Conservation (phyloP, 768 basidiomycete species). For the Kwoniella mangroviensis region DNA sequence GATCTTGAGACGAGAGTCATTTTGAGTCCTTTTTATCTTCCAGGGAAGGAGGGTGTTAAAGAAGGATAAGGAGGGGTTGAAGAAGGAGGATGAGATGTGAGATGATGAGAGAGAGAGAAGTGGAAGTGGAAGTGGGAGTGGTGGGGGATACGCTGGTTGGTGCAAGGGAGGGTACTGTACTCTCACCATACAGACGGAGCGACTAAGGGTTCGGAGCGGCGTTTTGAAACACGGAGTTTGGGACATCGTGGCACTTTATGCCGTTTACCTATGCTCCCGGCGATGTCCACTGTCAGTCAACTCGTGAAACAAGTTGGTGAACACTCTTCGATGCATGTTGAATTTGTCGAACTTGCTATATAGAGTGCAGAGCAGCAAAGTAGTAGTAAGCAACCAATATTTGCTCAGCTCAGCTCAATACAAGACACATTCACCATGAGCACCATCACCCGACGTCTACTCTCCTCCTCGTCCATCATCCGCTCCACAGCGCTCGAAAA, state of each 20-base stretch:
- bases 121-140: slow-evolving; percentile 15
- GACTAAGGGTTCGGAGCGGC: slow-evolving; percentile 22
- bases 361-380: neutral
- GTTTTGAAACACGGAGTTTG: slow-evolving; percentile 1
- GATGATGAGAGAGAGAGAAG: slow-evolving; percentile 19
- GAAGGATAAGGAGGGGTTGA: slow-evolving; percentile 14
- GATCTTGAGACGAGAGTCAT: slow-evolving; percentile 58
- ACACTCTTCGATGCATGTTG: neutral
- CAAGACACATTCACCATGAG: slow-evolving; percentile 14
- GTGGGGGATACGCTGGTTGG: slow-evolving; percentile 15
- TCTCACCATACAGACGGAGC: slow-evolving; percentile 6
- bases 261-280: neutral
- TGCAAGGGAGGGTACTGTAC: neutral
- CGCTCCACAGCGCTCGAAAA: slow-evolving; percentile 11
- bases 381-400: neutral
- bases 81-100: slow-evolving; percentile 13
- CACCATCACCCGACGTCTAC: slow-evolving; percentile 24
- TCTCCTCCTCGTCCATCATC: slow-evolving; percentile 8
- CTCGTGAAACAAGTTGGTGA: slow-evolving; percentile 1
- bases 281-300: slow-evolving; percentile 1
- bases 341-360: neutral
- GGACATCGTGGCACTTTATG: slow-evolving; percentile 2
- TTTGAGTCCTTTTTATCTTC: slow-evolving; percentile 13
- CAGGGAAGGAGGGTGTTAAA: slow-evolving; percentile 17
- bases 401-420: neutral